Evolutionary conservation across 352 stramenopile genomes (phyloP), one percentile per base, ranked within the genome.

Genomic region (Globisporangium cederbergense): DNA sequence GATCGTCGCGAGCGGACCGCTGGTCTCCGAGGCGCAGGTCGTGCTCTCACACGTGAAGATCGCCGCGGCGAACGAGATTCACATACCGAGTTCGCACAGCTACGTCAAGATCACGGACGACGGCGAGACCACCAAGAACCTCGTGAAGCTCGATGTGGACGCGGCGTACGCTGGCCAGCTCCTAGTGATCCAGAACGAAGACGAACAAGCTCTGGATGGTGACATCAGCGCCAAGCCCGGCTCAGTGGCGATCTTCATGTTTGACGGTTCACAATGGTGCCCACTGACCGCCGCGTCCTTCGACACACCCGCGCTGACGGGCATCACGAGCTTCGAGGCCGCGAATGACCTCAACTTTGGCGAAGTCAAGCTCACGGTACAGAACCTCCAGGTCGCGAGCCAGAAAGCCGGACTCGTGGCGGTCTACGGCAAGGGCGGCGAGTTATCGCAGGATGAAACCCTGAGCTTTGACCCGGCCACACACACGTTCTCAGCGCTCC

Each of bases 321-420:
- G 79, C 47, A 78, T 93, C 59, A 79, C 81, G 60, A 74, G 63
- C 0, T 81, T 92, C 22, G 71, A 89, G 22, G 81, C 77, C 6
- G 77, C 72, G 6, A 90, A 88, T 34, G 83, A 94, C 59, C 67
- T 92, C 46, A 86, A 94, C 66, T 68, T 95, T 63, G 87, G 87
- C 16, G 74, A 90, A 7, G 61, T 89, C 60, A 88, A 84, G 52
- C 61, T 96, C 16, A 88, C 78, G 1, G 87, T 85, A 11, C 68
- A 87, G 52, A 80, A 71, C 43, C 53, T 96, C 20, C 82, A 91
- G 57, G 79, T 89, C 30, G 77, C 69, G 49, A 74, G 82, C 0
- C 79, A 90, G 60, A 62, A 67, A 10, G 67, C 76, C 30, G 81
- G 80, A 2, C 76, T 77, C 53, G 77, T 96, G 7, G 86, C 79